These are phyloP conservation scores for Helminthosporium solani DNA, from an alignment of 2,329 filamentous ascomycete genomes.

Conservation along the genomic window DNA sequence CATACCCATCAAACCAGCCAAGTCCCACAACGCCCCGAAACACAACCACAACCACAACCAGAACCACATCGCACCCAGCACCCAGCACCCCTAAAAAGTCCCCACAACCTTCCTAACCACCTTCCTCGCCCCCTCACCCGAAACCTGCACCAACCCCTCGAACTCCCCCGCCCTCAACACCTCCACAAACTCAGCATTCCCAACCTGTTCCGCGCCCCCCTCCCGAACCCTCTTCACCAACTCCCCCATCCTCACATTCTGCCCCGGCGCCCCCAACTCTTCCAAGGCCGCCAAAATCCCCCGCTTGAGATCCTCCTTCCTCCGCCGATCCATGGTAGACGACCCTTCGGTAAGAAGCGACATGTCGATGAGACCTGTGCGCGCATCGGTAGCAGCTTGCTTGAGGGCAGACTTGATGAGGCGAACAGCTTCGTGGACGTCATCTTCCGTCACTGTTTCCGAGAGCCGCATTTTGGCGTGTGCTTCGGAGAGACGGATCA, in stretches of 20 bases:
- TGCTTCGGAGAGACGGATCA: slow-evolving; percentile 95
- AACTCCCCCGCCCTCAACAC: slow-evolving; percentile 77
- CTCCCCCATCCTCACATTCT: slow-evolving; percentile 73
- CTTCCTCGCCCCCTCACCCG: slow-evolving; percentile 81
- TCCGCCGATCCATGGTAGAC: slow-evolving; percentile 78
- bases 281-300: slow-evolving; percentile 75
- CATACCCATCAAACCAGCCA: no score
- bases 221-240: slow-evolving; percentile 70
- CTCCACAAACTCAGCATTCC: slow-evolving; percentile 79
- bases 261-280: slow-evolving; percentile 65
- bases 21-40: no score
- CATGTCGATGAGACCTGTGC: slow-evolving; percentile 95
- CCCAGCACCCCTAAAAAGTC: no score
- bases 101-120: slow-evolving; percentile 69
- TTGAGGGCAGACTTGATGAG: slow-evolving; percentile 93
- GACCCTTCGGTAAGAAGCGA: slow-evolving; percentile 92
- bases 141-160: slow-evolving; percentile 77
- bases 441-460: slow-evolving; percentile 69
- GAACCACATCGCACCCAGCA: no score
- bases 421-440: slow-evolving; percentile 87
- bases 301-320: slow-evolving; percentile 80
- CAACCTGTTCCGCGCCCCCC: slow-evolving; percentile 59
- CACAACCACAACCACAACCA: no score
- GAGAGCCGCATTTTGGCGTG: slow-evolving; percentile 97
- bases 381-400: slow-evolving; percentile 90